Conservation (phyloP, 352 stramenopile genomes). For the Globisporangium acanthophoron region DNA sequence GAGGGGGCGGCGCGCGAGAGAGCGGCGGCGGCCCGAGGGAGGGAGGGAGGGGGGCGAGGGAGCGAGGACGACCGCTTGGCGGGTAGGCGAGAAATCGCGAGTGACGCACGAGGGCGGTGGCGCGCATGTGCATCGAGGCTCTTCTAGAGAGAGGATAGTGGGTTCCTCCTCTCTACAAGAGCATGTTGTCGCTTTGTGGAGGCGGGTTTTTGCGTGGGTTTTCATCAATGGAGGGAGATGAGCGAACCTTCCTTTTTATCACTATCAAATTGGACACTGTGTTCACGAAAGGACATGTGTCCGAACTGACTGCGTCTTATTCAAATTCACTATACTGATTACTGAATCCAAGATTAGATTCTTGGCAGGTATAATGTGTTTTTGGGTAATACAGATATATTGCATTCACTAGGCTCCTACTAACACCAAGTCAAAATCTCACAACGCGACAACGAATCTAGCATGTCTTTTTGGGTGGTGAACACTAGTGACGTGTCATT, state of each 20-base stretch:
- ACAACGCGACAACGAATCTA: too few relatives aligned
- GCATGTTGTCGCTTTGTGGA: neutral
- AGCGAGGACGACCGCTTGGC: neutral
- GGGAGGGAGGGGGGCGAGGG: neutral
- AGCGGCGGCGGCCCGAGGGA: slow-evolving; percentile 2
- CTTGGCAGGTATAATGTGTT: neutral
- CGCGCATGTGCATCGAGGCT: neutral
- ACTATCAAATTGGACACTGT: neutral
- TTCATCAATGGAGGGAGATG: neutral
- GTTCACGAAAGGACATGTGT: neutral
- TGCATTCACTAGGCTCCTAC: neutral
- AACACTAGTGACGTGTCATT: too few relatives aligned
- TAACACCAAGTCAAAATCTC: too few relatives aligned
- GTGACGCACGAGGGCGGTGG: neutral
- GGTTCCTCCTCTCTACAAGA: neutral
- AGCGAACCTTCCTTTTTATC: neutral
- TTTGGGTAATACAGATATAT: neutral
- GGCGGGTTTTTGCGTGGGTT: neutral
- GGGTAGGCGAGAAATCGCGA: slow-evolving; percentile 15
- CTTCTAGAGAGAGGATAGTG: neutral
- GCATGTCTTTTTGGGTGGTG: too few relatives aligned
- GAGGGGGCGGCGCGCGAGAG: neutral
- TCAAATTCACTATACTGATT: neutral
- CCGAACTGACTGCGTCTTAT: neutral
- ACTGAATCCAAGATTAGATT: neutral